Evolutionary conservation across 768 basidiomycete genomes (phyloP).

Genomic region (Sporobolomyces pararoseus): DNA sequence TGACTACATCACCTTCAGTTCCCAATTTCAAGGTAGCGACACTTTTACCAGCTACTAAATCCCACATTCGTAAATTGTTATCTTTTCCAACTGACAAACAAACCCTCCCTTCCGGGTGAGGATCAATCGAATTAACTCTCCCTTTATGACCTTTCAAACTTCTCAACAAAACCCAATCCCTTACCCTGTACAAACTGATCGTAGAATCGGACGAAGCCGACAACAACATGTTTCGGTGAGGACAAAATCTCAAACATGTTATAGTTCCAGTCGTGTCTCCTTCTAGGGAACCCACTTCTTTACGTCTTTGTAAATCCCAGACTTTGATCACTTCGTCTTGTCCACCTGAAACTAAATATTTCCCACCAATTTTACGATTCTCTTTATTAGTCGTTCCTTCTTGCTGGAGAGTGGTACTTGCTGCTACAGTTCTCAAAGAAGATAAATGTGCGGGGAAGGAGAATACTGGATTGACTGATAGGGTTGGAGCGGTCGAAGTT

Average conservation of each 20-base stretch:
- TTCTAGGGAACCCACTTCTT: slow-evolving; percentile 91
- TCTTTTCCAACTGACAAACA: slow-evolving; percentile 89
- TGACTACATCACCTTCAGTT: slow-evolving; percentile 84
- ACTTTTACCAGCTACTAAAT: slow-evolving; percentile 71
- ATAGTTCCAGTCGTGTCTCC: slow-evolving; percentile 68
- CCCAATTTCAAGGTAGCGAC: slow-evolving; percentile 77
- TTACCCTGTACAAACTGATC: slow-evolving; percentile 79
- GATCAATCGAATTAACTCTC: slow-evolving; percentile 79
- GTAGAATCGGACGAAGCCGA: slow-evolving; percentile 91
- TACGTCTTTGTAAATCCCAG: slow-evolving; percentile 85
- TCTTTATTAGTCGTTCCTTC: neutral
- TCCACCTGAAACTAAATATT: slow-evolving; percentile 93
- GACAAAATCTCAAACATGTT: slow-evolving; percentile 48
- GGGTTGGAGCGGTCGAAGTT: slow-evolving; percentile 44
- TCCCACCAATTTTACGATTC: slow-evolving; percentile 67
- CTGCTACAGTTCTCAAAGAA: slow-evolving; percentile 83
- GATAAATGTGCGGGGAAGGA: slow-evolving; percentile 96
- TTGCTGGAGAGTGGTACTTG: slow-evolving; percentile 49
- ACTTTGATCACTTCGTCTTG: slow-evolving; percentile 96
- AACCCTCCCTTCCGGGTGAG: slow-evolving; percentile 89
- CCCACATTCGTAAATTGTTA: slow-evolving; percentile 91
- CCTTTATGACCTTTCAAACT: slow-evolving; percentile 89
- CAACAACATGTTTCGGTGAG: slow-evolving; percentile 80
- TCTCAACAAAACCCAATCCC: slow-evolving; percentile 89
- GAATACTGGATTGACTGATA: slow-evolving; percentile 71